Evolutionary conservation across 805 yeast species (phyloP), one percentile per base, ranked within the genome.

Genomic region (Candida ponderosae): DNA sequence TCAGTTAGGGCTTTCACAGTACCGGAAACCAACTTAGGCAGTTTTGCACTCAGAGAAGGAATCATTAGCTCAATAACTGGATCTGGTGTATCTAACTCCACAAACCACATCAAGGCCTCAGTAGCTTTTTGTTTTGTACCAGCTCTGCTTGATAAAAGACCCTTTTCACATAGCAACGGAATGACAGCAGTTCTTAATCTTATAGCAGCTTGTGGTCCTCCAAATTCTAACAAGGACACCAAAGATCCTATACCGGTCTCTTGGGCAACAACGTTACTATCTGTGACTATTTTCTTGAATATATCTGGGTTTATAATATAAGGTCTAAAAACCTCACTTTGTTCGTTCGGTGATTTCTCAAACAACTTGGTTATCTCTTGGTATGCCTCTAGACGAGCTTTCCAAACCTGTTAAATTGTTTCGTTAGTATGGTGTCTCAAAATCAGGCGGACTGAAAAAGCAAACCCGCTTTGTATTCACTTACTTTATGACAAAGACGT

Each of bases 211-310:
- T 53, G 48, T 1, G 72, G 39, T 0, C 79, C 81, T 2, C 84
- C 83, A 50, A 57, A 71, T 48, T 74, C 72, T 31, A 83, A 59
- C 48, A 74, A 72, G 5, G 74, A 66, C 13, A 60, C 59, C 6
- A 86, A 56, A 7, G 83, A 70, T 4, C 62, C 55, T 17, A 87
- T 63, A 5, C 86, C 97, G 2, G 81, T 64, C 51, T 93, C 97
- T 45, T 88, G 95, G 0, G 97, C 95, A 15, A 82, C 93, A 16
- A 88, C 96, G 54, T 93, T 93, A 24, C 81, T 57, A 54, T 93
- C 98, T 3, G 74, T 66, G 7, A 83, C 79, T 30, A 80, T 69
- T 45, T 67, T 66, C 46, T 73, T 77, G 49, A 79, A 64, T 3
- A 70, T 36, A 9, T 74, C 79, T 0, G 87, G 81, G 38, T 66